Evolutionary conservation across 345 rosid genomes (phyloP).

Genomic region (Erucastrum elatum): DNA sequence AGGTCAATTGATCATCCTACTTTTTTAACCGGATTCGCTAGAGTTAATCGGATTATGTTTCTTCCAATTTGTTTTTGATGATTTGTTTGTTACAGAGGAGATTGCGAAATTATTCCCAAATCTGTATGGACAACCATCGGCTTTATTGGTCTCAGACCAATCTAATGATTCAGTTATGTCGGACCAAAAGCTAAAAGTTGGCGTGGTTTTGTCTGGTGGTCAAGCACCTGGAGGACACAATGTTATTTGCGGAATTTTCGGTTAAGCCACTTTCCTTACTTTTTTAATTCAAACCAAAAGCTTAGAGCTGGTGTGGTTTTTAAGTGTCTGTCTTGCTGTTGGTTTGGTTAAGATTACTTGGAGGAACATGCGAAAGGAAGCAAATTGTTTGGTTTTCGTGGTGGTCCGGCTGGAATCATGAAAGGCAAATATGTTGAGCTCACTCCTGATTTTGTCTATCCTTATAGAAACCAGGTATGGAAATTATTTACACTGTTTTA

Average conservation of each 20-base stretch:
- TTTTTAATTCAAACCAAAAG: neutral
- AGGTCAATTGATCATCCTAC: constrained; percentile 24
- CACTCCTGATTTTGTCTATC: constrained; percentile 65
- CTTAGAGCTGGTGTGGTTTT: neutral
- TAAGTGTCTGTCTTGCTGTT: neutral
- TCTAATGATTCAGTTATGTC: constrained; percentile 27
- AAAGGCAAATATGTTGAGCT: constrained; percentile 75
- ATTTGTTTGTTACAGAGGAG: constrained; percentile 53
- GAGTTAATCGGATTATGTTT: constrained; percentile 2
- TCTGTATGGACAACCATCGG: constrained; percentile 83
- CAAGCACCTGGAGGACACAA: constrained; percentile 99
- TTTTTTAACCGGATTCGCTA: neutral
- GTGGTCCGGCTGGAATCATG: constrained; percentile 99
- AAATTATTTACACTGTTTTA: neutral
- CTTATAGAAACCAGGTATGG: constrained; percentile 86
- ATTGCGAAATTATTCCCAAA: constrained; percentile 81
- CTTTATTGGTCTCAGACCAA: constrained; percentile 55
- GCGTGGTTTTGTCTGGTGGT: constrained; percentile 95
- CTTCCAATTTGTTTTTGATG: neutral
- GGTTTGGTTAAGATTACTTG: constrained; percentile 66
- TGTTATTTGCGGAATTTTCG: constrained; percentile 88
- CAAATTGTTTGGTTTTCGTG: constrained; percentile 74
- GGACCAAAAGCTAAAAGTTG: constrained; percentile 66
- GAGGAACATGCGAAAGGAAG: constrained; percentile 77
- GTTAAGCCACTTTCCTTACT: constrained; percentile 38